phyloP scores from a whole-genome alignment of 208 protist species.

The Leishmania martiniquensis region DNA sequence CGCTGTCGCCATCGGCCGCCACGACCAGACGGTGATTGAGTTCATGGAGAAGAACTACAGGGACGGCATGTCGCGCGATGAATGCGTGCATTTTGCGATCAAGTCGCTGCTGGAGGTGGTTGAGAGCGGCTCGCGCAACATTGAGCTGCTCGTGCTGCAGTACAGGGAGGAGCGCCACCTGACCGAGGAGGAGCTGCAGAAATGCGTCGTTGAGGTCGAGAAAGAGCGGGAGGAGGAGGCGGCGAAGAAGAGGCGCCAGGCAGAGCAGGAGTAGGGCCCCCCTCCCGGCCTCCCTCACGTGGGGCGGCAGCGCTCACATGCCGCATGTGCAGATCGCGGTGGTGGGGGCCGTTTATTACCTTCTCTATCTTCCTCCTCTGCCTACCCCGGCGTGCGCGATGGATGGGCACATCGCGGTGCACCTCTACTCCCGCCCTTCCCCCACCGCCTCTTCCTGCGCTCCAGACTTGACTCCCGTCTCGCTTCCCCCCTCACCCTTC shows the following conservation, averaged over 20 bases:
- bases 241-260: constrained; percentile 73
- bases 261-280: constrained; percentile 73
- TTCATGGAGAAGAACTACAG: constrained; percentile 99
- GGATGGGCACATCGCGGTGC: not conserved
- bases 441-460: no score
- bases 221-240: constrained; percentile 91
- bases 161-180: constrained; percentile 69
- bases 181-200: constrained; percentile 77
- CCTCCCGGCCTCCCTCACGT: not conserved
- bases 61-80: constrained; percentile 89
- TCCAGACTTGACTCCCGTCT: not conserved
- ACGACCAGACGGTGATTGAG: constrained; percentile 98
- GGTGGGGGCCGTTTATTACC: not conserved
- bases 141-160: constrained; percentile 88
- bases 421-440: not conserved
- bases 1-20: constrained; percentile 90
- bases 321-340: not conserved
- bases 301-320: not conserved
- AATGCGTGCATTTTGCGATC: constrained; percentile 97
- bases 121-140: constrained; percentile 92
- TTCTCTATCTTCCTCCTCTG: not conserved
- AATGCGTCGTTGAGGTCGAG: constrained; percentile 82
- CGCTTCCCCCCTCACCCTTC: not conserved
- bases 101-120: constrained; percentile 98
- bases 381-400: not conserved